A percentile compares a stretch with the other conserved stretches of the same genome.
phyloP scores from a whole-genome alignment of 768 basidiomycete genomes.

The Auriscalpium vulgare region DNA sequence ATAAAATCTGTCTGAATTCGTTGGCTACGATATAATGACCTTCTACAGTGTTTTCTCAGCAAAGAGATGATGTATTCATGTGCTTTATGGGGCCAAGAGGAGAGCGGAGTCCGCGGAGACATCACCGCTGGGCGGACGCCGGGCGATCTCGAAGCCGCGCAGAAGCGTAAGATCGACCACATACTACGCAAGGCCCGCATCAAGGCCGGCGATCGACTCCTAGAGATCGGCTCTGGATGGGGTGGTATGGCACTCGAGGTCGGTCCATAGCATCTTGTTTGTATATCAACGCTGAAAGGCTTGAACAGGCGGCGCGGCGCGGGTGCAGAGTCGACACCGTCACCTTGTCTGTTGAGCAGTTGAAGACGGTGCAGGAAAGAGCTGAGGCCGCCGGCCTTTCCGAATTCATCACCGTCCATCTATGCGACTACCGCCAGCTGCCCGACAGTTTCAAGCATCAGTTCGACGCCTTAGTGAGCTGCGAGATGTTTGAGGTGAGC shows the following conservation, averaged over 20 bases:
- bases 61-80: constrained; percentile 35
- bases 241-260: constrained; percentile 29
- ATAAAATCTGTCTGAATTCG: background rate
- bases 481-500: constrained; percentile 36
- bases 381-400: constrained; percentile 27
- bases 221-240: constrained; percentile 35
- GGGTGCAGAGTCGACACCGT: constrained; percentile 31
- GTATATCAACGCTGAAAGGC: constrained; percentile 7
- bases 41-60: constrained; percentile 19
- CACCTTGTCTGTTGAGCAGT: constrained; percentile 31
- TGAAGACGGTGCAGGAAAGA: constrained; percentile 26
- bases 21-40: too few species aligned
- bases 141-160: constrained; percentile 26
- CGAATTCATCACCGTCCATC: constrained; percentile 27
- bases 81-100: constrained; percentile 25
- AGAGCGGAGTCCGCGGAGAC: constrained; percentile 20
- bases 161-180: constrained; percentile 27
- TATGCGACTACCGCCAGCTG: constrained; percentile 30
- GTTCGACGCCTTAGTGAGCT: constrained; percentile 33
- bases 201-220: constrained; percentile 25
- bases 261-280: constrained; percentile 12
- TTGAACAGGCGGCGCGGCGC: background rate
- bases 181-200: constrained; percentile 30
- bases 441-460: constrained; percentile 26
- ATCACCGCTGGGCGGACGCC: background rate